Conservation (phyloP, 2,329 filamentous ascomycete species). For the Metarhizium anisopliae region DNA sequence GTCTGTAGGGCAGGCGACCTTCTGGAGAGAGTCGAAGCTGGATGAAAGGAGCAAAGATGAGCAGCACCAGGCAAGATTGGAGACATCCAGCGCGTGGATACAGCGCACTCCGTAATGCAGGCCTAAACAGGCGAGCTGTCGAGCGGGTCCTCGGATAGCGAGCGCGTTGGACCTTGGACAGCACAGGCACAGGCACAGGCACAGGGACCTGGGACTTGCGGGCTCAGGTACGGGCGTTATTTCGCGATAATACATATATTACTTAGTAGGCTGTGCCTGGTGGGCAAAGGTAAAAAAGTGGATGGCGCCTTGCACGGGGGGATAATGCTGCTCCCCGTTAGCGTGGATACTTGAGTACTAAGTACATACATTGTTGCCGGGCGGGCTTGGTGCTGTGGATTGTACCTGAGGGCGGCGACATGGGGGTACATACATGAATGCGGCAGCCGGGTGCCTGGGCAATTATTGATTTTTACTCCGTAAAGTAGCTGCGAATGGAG, state of each 20-base stretch:
- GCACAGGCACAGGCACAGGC: too few relatives aligned
- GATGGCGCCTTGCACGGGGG: not conserved
- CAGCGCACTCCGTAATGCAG: too few relatives aligned
- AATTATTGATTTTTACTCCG: not conserved
- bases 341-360: not conserved
- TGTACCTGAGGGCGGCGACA: not conserved
- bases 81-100: not conserved
- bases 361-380: not conserved
- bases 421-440: not conserved
- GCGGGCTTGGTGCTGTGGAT: not conserved
- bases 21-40: conserved; percentile 1
- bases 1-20: not conserved
- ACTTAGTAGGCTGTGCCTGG: not conserved
- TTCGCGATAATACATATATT: not conserved
- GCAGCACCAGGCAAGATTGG: conserved; percentile 4
- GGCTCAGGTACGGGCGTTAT: not conserved
- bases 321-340: not conserved
- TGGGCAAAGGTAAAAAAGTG: not conserved
- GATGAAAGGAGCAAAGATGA: conserved; percentile 13
- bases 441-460: not conserved
- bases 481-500: not conserved
- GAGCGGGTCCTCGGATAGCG: too few relatives aligned
- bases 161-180: too few relatives aligned
- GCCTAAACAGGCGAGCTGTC: too few relatives aligned
- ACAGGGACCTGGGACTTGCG: not conserved